A percentile compares a stretch with the other conserved stretches of the same genome.
Conservation (phyloP, 192 early-diverging fungal genomes). For the Podila clonocystis region DNA sequence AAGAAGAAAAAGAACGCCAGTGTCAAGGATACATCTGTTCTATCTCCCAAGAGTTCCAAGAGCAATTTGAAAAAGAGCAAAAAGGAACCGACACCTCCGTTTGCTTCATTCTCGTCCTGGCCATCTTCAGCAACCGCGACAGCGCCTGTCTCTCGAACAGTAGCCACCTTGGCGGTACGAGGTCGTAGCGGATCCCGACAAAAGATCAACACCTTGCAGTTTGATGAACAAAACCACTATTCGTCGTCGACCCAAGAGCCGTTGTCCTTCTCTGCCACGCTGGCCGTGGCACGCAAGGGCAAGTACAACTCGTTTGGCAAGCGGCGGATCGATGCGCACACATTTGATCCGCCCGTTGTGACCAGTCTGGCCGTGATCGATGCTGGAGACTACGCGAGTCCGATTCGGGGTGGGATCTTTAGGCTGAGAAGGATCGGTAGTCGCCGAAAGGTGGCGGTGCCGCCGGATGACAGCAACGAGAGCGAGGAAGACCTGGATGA, state of each 20-base stretch:
- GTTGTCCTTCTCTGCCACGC: slow-evolving; percentile 10
- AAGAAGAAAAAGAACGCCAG: neutral
- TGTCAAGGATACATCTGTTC: neutral
- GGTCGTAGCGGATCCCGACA: slow-evolving; percentile 11
- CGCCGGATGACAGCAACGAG: neutral
- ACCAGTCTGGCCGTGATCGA: neutral
- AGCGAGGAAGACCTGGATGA: neutral
- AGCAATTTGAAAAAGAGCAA: neutral
- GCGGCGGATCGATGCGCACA: slow-evolving; percentile 17
- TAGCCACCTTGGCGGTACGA: slow-evolving; percentile 10
- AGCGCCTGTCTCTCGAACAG: neutral
- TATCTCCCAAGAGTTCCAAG: neutral
- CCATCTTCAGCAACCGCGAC: neutral
- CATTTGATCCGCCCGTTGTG: slow-evolving; percentile 25
- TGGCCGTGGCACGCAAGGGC: slow-evolving; percentile 20
- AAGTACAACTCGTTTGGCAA: slow-evolving; percentile 6
- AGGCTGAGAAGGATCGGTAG: neutral
- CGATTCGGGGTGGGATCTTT: neutral
- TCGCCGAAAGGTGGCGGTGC: neutral
- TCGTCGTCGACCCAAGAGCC: neutral
- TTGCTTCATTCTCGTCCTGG: neutral
- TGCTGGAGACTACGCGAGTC: neutral
- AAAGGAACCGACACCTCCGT: neutral
- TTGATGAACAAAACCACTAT: neutral
- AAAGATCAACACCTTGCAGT: slow-evolving; percentile 1